Conservation (phyloP, 2,329 filamentous ascomycete genomes). For the Metarhizium sp. region DNA sequence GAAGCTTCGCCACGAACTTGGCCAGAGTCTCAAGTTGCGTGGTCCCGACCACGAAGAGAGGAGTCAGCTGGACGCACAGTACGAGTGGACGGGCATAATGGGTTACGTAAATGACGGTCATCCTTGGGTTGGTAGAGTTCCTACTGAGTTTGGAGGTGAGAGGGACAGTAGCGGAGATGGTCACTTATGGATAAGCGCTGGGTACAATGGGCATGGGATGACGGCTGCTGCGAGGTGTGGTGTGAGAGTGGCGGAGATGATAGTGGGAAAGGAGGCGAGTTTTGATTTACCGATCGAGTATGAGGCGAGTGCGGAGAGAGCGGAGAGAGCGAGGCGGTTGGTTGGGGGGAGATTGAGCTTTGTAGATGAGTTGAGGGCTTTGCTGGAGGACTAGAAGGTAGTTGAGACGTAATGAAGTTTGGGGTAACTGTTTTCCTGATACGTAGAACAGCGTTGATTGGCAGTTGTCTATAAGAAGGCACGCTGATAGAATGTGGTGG, state of each 20-base stretch:
- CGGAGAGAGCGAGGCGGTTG: slow-evolving; percentile 11
- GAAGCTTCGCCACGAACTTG: slow-evolving; percentile 42
- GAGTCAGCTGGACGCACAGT: slow-evolving; percentile 39
- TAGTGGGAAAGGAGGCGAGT: slow-evolving; percentile 31
- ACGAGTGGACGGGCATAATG: slow-evolving; percentile 77
- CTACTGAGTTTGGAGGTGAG: slow-evolving; percentile 37
- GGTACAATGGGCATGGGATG: slow-evolving; percentile 71
- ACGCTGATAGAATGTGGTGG: background rate
- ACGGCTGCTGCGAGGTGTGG: slow-evolving; percentile 60
- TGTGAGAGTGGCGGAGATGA: slow-evolving; percentile 52
- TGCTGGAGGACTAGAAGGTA: background rate
- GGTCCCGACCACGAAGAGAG: slow-evolving; percentile 23
- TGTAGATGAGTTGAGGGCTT: slow-evolving; percentile 2
- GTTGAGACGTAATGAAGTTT: background rate
- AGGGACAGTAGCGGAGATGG: slow-evolving; percentile 26
- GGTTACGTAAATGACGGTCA: slow-evolving; percentile 58
- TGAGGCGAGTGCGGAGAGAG: slow-evolving; percentile 24
- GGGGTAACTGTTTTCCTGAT: background rate
- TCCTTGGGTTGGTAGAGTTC: slow-evolving; percentile 65
- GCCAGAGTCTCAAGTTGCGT: slow-evolving; percentile 31
- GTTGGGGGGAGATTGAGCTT: slow-evolving; percentile 9
- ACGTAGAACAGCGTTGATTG: background rate
- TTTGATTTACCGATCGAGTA: slow-evolving; percentile 36
- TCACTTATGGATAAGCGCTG: slow-evolving; percentile 50
- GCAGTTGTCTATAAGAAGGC: background rate